Evolutionary conservation across 176 grass and related monocot species (phyloP).

Genomic region (Typha latifolia): DNA sequence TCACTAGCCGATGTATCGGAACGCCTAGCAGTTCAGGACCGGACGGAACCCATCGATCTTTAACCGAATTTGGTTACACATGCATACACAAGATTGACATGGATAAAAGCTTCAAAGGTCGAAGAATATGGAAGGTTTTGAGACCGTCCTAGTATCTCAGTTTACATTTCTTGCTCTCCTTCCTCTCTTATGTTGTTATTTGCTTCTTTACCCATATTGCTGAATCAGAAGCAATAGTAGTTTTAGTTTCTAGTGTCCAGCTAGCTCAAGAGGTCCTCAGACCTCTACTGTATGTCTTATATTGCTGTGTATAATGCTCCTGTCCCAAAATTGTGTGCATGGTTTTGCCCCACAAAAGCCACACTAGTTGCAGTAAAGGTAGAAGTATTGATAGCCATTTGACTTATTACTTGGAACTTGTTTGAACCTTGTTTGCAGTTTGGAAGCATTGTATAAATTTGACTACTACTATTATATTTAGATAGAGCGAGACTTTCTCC

Average conservation of each 20-base stretch:
- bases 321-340: too few relatives aligned
- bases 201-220: background rate
- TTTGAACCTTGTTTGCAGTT: too few relatives aligned
- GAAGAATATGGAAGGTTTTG: background rate
- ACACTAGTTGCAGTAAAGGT: too few relatives aligned
- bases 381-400: too few relatives aligned
- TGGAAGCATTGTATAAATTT: too few relatives aligned
- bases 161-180: background rate
- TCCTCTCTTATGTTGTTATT: background rate
- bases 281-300: too few relatives aligned
- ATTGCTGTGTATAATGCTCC: too few relatives aligned
- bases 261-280: too few relatives aligned
- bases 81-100: background rate
- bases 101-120: background rate
- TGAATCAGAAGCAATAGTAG: background rate
- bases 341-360: too few relatives aligned
- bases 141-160: background rate
- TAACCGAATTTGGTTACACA: slow-evolving; percentile 11
- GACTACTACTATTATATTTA: too few relatives aligned
- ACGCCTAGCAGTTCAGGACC: slow-evolving; percentile 49
- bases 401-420: too few relatives aligned
- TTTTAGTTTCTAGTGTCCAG: background rate
- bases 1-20: slow-evolving; percentile 79
- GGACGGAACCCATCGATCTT: slow-evolving; percentile 43
- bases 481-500: too few relatives aligned